Evolutionary conservation across 495 filamentous ascomycete genomes (phyloP).

Genomic region (Stereocaulon alpinum): DNA sequence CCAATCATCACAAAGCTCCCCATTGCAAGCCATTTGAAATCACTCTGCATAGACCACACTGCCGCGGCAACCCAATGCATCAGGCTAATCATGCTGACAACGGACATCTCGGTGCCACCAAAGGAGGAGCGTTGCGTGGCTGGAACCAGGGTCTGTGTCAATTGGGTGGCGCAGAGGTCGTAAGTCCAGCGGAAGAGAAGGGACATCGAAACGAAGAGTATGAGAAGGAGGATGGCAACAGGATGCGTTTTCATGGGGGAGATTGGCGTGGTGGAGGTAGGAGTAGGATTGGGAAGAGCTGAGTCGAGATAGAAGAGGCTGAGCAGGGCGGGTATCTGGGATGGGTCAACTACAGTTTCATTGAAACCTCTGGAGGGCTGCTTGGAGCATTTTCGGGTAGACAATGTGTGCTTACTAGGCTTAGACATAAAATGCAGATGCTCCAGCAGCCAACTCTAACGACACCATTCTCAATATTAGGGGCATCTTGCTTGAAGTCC

Average conservation of each 20-base stretch:
- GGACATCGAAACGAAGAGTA: conserved; percentile 3
- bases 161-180: conserved; percentile 1
- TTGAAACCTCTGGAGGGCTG: not conserved
- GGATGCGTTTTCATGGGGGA: not conserved
- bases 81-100: not conserved
- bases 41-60: not conserved
- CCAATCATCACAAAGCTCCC: conserved; percentile 1
- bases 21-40: conserved; percentile 4
- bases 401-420: not conserved
- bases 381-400: too few species aligned
- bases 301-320: not conserved
- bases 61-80: conserved; percentile 8
- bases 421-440: not conserved
- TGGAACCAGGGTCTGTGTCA: conserved; percentile 2
- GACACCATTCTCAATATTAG: not conserved
- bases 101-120: conserved; percentile 9
- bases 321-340: not conserved
- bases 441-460: not conserved
- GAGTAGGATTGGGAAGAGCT: not conserved
- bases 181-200: conserved; percentile 7
- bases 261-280: not conserved
- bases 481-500: not conserved
- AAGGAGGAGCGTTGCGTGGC: conserved; percentile 5
- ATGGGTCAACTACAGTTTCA: not conserved
- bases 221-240: not conserved